Evolutionary conservation across 176 grass and related monocot genomes (phyloP).

Genomic region (Secale cereale): DNA sequence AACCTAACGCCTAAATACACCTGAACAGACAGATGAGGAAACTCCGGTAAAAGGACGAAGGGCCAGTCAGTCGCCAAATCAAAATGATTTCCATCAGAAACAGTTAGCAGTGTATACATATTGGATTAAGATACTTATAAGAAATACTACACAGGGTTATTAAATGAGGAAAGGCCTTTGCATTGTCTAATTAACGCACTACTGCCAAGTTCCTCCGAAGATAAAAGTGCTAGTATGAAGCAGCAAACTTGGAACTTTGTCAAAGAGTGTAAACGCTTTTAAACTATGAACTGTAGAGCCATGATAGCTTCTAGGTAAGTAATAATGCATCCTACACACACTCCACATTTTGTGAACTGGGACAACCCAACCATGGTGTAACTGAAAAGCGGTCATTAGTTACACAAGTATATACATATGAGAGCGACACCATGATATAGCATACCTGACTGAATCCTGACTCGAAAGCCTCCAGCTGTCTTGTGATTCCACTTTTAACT

Average conservation of each 20-base stretch:
- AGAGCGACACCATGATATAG: not conserved
- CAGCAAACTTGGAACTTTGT: not conserved
- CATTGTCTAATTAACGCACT: not conserved
- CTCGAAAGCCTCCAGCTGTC: constrained; percentile 79
- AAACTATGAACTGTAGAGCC: not conserved
- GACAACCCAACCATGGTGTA: not conserved
- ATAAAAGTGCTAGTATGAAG: not conserved
- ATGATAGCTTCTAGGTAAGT: not conserved
- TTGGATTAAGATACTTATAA: not conserved
- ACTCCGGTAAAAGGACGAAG: not conserved
- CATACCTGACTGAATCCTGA: constrained; percentile 95
- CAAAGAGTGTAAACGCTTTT: not conserved
- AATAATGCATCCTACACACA: not conserved
- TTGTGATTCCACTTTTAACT: constrained; percentile 58
- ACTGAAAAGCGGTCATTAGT: not conserved
- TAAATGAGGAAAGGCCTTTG: not conserved
- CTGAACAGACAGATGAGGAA: not conserved
- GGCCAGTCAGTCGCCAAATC: not conserved
- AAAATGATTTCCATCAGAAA: not conserved
- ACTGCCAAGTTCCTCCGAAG: not conserved
- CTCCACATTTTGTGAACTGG: not conserved
- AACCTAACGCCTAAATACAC: not conserved
- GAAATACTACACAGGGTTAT: not conserved
- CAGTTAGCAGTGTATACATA: not conserved
- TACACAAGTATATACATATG: constrained; percentile 2